phyloP scores from a whole-genome alignment of 352 stramenopile genomes.

The Phytophthora litchii region DNA sequence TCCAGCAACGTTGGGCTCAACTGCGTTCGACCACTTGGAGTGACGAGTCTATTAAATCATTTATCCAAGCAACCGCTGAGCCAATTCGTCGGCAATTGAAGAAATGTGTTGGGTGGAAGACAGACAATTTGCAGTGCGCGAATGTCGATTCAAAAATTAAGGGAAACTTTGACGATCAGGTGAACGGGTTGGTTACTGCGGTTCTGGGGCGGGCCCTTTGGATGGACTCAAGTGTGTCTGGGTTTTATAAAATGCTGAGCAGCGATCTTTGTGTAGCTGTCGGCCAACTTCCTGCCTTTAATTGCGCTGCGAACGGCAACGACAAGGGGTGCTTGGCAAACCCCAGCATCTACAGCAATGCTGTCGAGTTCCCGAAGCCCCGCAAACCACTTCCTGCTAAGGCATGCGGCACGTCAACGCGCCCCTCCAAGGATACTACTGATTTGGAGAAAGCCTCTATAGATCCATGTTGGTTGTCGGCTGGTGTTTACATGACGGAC shows the following conservation, averaged over 20 bases:
- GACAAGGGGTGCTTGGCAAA: conserved; percentile 53
- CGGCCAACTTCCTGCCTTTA: conserved; percentile 56
- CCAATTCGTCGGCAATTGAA: conserved; percentile 54
- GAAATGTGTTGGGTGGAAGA: conserved; percentile 56
- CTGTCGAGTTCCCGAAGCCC: conserved; percentile 47
- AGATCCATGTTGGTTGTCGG: conserved; percentile 82
- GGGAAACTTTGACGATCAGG: conserved; percentile 45
- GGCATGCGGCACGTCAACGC: conserved; percentile 15
- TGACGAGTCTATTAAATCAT: conserved; percentile 51
- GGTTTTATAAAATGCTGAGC: conserved; percentile 49
- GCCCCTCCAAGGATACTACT: background rate
- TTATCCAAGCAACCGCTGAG: conserved; percentile 43
- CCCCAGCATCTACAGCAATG: conserved; percentile 44
- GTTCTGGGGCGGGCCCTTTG: conserved; percentile 49
- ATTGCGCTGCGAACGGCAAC: conserved; percentile 53
- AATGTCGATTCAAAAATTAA: conserved; percentile 43
- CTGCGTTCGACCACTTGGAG: conserved; percentile 58
- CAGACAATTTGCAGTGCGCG: conserved; percentile 57
- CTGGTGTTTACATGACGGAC: conserved; percentile 53
- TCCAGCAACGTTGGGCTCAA: conserved; percentile 57
- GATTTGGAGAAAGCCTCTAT: conserved; percentile 53
- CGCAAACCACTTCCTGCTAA: conserved; percentile 34
- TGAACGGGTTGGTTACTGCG: conserved; percentile 38
- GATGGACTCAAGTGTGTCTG: conserved; percentile 55
- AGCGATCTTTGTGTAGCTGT: conserved; percentile 37